A percentile compares a stretch with the other conserved stretches of the same genome.
These are phyloP conservation scores for Verticillium tricorpus DNA, from an alignment of 2,329 filamentous ascomycete genomes.

Conservation along the genomic window DNA sequence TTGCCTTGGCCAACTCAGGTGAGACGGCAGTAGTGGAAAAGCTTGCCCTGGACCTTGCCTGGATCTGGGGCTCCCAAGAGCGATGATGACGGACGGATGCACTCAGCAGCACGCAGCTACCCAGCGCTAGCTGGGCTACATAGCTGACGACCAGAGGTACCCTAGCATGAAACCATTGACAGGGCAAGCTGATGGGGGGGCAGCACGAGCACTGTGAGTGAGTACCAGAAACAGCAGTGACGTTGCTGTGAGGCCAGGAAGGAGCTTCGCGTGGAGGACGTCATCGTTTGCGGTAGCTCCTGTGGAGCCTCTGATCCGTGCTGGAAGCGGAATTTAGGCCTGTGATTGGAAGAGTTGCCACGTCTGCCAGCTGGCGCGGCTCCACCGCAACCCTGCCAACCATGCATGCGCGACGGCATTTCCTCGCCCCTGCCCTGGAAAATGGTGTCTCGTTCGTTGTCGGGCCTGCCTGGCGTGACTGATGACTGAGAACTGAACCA, in stretches of 20 bases:
- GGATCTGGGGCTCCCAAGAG: neutral
- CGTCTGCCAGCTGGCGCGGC: neutral
- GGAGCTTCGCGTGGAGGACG: neutral
- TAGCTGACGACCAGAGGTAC: too few species aligned
- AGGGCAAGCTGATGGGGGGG: neutral
- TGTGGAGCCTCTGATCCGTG: slow-evolving; percentile 1
- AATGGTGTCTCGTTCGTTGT: neutral
- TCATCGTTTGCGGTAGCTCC: slow-evolving; percentile 3
- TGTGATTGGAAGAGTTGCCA: neutral
- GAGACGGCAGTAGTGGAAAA: neutral
- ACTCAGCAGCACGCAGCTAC: neutral
- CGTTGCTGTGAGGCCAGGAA: neutral
- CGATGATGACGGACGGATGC: neutral
- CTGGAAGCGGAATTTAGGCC: neutral
- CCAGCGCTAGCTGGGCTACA: too few species aligned
- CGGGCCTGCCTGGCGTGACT: neutral
- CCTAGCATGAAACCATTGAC: neutral
- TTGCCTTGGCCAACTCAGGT: neutral
- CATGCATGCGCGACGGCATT: neutral
- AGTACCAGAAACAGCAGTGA: neutral
- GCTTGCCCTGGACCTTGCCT: neutral
- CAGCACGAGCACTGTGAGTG: neutral
- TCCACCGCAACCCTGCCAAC: neutral
- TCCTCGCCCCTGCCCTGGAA: neutral
- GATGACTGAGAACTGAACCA: neutral